phyloP scores from a whole-genome alignment of 1,139 yeast genomes.

The Pichia sp. region DNA sequence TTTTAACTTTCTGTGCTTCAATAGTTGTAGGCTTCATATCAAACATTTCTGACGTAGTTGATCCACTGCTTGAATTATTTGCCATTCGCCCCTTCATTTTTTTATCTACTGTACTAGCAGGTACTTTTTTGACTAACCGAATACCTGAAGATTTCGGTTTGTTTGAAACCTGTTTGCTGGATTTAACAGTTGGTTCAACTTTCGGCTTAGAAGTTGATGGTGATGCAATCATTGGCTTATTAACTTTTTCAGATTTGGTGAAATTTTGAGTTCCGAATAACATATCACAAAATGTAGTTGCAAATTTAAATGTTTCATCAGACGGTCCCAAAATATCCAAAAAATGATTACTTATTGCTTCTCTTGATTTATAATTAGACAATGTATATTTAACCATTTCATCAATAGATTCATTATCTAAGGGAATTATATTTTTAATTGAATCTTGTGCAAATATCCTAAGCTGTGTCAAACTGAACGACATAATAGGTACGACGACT shows the following conservation, averaged over 20 bases:
- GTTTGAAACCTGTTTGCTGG: not conserved
- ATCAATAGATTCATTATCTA: constrained; percentile 36
- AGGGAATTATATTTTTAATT: constrained; percentile 40
- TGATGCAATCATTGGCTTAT: not conserved
- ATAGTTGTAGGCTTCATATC: constrained; percentile 21
- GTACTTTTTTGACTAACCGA: constrained; percentile 6
- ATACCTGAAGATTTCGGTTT: constrained; percentile 5
- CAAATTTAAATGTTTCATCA: constrained; percentile 38
- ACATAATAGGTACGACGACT: constrained; percentile 13
- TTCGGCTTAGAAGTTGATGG: not conserved
- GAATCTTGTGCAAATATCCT: constrained; percentile 32
- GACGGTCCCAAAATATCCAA: constrained; percentile 49
- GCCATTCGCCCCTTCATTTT: constrained; percentile 8
- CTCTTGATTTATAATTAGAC: constrained; percentile 34
- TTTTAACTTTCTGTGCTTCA: constrained; percentile 13
- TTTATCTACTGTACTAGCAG: not conserved
- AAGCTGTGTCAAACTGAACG: constrained; percentile 23
- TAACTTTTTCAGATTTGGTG: not conserved
- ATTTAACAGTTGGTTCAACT: not conserved
- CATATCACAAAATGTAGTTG: constrained; percentile 32
- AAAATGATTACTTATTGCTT: constrained; percentile 43
- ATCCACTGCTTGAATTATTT: constrained; percentile 13
- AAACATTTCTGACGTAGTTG: constrained; percentile 26
- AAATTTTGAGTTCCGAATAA: constrained; percentile 19
- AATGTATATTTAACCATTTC: constrained; percentile 47